phyloP scores from a whole-genome alignment of 192 early-diverging fungal genomes.

The Entomortierella parvispora region DNA sequence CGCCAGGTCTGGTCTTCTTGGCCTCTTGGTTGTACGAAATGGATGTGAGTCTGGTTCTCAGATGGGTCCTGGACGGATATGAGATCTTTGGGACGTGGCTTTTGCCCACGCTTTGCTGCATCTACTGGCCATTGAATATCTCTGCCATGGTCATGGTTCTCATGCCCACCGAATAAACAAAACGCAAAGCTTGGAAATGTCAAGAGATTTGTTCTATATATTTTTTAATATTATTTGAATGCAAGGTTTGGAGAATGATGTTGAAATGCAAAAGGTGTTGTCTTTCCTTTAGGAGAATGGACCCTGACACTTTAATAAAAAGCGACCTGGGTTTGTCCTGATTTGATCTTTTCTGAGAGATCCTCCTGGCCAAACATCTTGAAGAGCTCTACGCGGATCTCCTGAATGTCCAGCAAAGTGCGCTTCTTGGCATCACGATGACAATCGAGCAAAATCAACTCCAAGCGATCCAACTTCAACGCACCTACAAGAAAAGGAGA shows the following conservation, averaged over 20 bases:
- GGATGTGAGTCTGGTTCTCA: conserved; percentile 57
- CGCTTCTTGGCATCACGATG: conserved; percentile 66
- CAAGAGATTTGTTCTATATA: neutral
- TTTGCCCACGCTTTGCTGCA: conserved; percentile 70
- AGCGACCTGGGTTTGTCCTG: conserved; percentile 35
- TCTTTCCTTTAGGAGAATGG: neutral
- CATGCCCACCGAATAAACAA: conserved; percentile 21
- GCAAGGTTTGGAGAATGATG: conserved; percentile 5
- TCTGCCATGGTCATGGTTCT: conserved; percentile 53
- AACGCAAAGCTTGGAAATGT: too few relatives aligned
- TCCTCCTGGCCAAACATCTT: conserved; percentile 53
- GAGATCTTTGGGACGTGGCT: conserved; percentile 70
- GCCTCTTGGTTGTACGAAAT: conserved; percentile 51
- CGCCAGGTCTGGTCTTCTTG: conserved; percentile 58
- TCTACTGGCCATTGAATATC: conserved; percentile 77
- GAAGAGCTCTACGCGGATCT: conserved; percentile 66
- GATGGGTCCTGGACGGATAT: conserved; percentile 67
- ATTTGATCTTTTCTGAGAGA: conserved; percentile 23
- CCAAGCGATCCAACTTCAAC: conserved; percentile 67
- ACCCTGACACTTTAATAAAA: conserved; percentile 33
- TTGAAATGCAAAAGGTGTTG: neutral
- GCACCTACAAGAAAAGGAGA: conserved; percentile 49
- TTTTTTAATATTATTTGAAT: neutral
- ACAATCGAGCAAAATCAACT: conserved; percentile 68
- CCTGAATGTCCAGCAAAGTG: conserved; percentile 69